Base-by-base conservation (phyloP, 2,329 filamentous ascomycete species). In the Metarhizium anisopliae region DNA sequence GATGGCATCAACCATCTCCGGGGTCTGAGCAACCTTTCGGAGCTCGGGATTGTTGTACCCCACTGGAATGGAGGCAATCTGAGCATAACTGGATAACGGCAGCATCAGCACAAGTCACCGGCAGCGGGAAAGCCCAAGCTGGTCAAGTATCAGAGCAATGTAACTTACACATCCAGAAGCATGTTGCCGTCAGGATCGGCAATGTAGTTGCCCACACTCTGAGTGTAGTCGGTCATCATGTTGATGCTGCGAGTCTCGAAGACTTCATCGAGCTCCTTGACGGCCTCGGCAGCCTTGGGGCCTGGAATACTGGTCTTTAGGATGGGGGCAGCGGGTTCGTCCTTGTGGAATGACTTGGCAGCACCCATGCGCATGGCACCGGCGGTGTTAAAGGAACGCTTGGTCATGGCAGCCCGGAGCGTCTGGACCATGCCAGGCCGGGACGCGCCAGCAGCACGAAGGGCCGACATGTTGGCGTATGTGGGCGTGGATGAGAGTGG, bases 41-140 rank as follows among this genome's bases (percentile, higher is more conserved):
- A 96, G 81, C 61, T 79, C 74, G 6, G 89, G 85, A 76, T 96
- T 96, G 80, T 93, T 95, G 81, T 96, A 96, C 58, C 91, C 91
- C 50, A 96, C 79, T 3, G 91, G 89, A 64, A 96, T 96, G 47
- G 90, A 95, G 60, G 91, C 91, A 67, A 96, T 96, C 74, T 96
- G 91, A 53, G 91, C 89, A 68, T 93, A 93, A 57, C 85, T 87
- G 61, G 25, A 30, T 16, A 20, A 4, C 38, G 7, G 14, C 25
- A 30, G 20, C 10, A 20, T 49, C 13, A 49, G 25, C 20, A 49
- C 30, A 2, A 29, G 20, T 29, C 4, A 16, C 13, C 11, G 11
- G 0, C 8, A 30, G 10, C 25, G 25, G 38, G 8, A 36, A 50
- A 56, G 49, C 6, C 38, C 3, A 18, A n/a, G 16, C 40, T 16